Evolutionary conservation across 805 yeast species (phyloP), one percentile per base, ranked within the genome.

Genomic region (Metschnikowia continentalis): DNA sequence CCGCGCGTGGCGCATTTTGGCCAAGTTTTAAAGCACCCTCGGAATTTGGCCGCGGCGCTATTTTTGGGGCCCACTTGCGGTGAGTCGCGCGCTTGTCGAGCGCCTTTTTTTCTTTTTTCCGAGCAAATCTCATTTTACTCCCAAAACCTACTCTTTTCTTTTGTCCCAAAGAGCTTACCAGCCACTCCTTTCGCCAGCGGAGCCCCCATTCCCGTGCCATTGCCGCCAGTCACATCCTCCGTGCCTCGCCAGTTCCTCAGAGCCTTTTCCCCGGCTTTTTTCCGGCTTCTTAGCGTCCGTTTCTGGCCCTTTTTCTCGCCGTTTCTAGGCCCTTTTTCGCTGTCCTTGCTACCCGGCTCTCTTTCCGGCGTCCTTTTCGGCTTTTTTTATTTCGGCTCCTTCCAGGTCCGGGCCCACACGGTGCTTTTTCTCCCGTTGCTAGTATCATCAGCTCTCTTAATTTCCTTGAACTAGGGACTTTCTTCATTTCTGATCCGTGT

Each of bases 131-230:
- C 38, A 33, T 20, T 42, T 30, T 40, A 40, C 38, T 30, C 46
- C 46, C 38, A 42, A 42, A 42, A 42, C 33, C 38, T 20, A 42
- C 46, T 42, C 46, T 42, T 42, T 39, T 40, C 43, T 40, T 42
- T 42, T 42, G 46, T 42, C 38, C 46, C 46, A 42, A 42, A 42
- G 46, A 42, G 38, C 46, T 17, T 13, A 19, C 36, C 30, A 4
- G 46, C 46, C 46, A 33, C 38, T 42, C 46, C 32, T 15, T 35
- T 33, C 20, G 46, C 46, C 46, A n/a, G 38, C 46, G 46, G 46
- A 42, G 46, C 37, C 46, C 46, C 19, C 17, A 8, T 14, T 22
- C 32, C 38, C 46, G 46, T 42, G 46, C 19, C 32, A 33, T 19
- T 15, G 46, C 32, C 14, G 32, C 37, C n/a, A 20, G 32, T 33